Evolutionary conservation across 2,329 filamentous ascomycete genomes (phyloP), one percentile per base, ranked within the genome.

Genomic region (Dryadomyces sulphureus): DNA sequence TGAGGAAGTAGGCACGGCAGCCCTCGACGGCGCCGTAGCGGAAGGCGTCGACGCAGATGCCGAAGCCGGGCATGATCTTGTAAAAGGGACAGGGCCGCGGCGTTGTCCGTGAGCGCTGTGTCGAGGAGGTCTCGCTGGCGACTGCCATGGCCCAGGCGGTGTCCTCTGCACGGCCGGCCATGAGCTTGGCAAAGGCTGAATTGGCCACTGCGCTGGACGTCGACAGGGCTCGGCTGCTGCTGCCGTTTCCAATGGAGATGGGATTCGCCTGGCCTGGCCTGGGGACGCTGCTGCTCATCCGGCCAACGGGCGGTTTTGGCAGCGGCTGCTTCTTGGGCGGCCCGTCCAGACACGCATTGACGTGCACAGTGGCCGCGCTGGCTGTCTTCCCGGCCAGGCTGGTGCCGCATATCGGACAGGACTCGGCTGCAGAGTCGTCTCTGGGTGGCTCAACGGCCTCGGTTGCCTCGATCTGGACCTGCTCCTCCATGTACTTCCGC

Each of bases 31-130:
- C 87, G 2, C 92, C 92, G 57, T 96, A 98, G 19, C 90, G 79
- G 57, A 98, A 94, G 0, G 92, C 92, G 62, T 98, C 92, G 1
- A 98, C 92, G 48, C 87, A 93, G 45, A 96, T 93, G 52, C 75
- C 86, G 56, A 95, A 83, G 0, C 87, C 88, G 0, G 90, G 89
- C 65, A 98, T 81, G 52, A 96, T 95, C 62, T 98, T 98, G 68
- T 98, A 98, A 57, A 98, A 98, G 0, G 92, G 92, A 57, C 92
- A 98, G 0, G 87, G 95, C 42, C 92, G 77, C 57, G 34, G 6
- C 4, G 16, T 16, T 7, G 8, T n/a, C 11, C 17, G 34, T 16
- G 34, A n/a, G 14, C 34, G 0, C 89, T 82, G 17, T 84, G 85
- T 58, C 87, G 92, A 20, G 92, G 86, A 75, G 2, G 88, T 67